Base-by-base conservation (phyloP, 1,139 yeast species). In the Yamadazyma dendronema region DNA sequence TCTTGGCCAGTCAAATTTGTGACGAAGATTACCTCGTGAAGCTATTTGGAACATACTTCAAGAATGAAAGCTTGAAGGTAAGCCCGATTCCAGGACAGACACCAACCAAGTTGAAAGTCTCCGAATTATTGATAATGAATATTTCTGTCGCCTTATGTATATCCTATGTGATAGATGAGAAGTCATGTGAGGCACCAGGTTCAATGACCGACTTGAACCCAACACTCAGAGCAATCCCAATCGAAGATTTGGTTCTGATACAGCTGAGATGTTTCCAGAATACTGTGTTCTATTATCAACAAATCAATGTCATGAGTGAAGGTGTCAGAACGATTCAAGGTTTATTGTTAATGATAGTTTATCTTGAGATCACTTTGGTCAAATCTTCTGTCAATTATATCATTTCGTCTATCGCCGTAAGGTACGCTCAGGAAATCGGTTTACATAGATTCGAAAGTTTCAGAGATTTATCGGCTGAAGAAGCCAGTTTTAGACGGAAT, bases 341-440 rank as follows among this genome's bases (percentile, higher is more conserved):
- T 0, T 59, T 77, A 12, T 39, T 79, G 29, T 46, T 75, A 24
- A 53, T 81, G 36, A 57, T 72, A 3, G 44, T 67, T 3, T 75
- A 69, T 48, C 59, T 76, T 8, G 80, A 77, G 34, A 57, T 63
- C 3, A 62, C 67, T 33, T 57, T 71, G 50, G 54, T 72, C 11
- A 54, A 65, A 4, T 66, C 77, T 13, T 73, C 72, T 26, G 57
- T 64, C 26, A 66, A 72, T 26, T 72, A 68, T 47, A 61, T 70
- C 25, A 49, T 81, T 9, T 53, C 70, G 0, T 60, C 81, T 0
- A 67, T 75, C 7, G 82, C 82, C 1, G 68, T 78, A 2, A 62
- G 87, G 38, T 72, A 67, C 46, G 85, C 87, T 0, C 80, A 74
- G 45, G 83, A 78, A 34, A 57, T 82, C 39, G 94, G 94, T 0